Percentiles rank a stretch among this genome's conserved stretches.
phyloP scores from a whole-genome alignment of 2,329 filamentous ascomycete genomes.

The Colletotrichum zoysiae region DNA sequence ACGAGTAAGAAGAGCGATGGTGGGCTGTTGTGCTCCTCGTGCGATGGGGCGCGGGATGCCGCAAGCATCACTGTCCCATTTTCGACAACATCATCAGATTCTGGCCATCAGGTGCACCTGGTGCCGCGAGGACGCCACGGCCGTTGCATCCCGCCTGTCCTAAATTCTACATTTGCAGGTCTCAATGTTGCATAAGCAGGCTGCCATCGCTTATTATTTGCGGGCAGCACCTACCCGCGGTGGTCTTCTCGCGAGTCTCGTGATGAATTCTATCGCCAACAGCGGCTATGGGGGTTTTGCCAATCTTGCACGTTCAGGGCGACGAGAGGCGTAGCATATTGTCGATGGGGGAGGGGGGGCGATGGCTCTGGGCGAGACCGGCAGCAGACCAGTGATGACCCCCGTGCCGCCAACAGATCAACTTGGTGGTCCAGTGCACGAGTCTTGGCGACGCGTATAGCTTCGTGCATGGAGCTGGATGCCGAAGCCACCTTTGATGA shows the following conservation, averaged over 20 bases:
- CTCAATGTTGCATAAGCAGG: slow-evolving; percentile 15
- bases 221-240: slow-evolving; percentile 7
- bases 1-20: slow-evolving; percentile 5
- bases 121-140: not conserved
- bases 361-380: slow-evolving; percentile 6
- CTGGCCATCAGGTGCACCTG: slow-evolving; percentile 15
- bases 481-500: slow-evolving; percentile 29
- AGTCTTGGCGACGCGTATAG: slow-evolving; percentile 1
- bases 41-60: slow-evolving; percentile 10
- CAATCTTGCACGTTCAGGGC: slow-evolving; percentile 14
- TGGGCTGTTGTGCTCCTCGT: slow-evolving; percentile 22
- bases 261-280: slow-evolving; percentile 13
- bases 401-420: not conserved
- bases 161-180: not conserved
- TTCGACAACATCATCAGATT: slow-evolving; percentile 27
- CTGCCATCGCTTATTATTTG: not conserved
- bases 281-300: slow-evolving; percentile 16
- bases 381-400: slow-evolving; percentile 12
- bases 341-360: slow-evolving; percentile 14
- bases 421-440: not conserved
- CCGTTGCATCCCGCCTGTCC: slow-evolving; percentile 5
- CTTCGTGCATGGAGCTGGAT: slow-evolving; percentile 5
- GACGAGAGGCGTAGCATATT: slow-evolving; percentile 7
- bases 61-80: not conserved
- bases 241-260: slow-evolving; percentile 18